Base-by-base conservation (phyloP, 257 asterid genomes). In the Salvia hispanica region DNA sequence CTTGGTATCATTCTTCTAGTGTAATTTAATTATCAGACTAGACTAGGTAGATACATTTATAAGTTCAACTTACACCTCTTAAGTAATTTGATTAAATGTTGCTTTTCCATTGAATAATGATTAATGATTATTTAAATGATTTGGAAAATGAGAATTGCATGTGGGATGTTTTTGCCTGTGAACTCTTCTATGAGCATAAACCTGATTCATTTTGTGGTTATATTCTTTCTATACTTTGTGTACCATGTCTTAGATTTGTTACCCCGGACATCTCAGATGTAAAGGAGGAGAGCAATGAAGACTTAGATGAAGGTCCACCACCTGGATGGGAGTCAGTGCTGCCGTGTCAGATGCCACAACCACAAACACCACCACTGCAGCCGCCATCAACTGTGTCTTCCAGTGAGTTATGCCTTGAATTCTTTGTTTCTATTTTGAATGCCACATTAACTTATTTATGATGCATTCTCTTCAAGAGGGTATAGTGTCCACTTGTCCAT, bases 301-400 rank as follows among this genome's bases (percentile, higher is more conserved):
- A 83, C 31, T 67, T 79, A 54, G 78, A 84, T 66, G 88, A 80
- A 15, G 90, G 91, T 45, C 91, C 91, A 37, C 93, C 91, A 28
- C 96, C 91, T 52, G 93, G 89, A 42, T 88, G 91, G 96, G 79
- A 78, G 72, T 68, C 76, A 3, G 78, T 69, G 48, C 62, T 86
- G 66, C 77, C 80, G 37, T 67, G 62, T 57, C 82, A 67, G 53
- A 66, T 54, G 72, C 70, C 70, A 18, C 84, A 76, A 55, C 81
- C 80, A 58, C 37, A 67, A 39, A 56, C 75, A 55, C 81, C 87
- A 52, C 78, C 83, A 16, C 67, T 77, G 75, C 75, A 51, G 66
- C 65, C 71, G 31, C 74, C 79, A 52, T 58, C 81, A 68, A 53
- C 74, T 28, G 70, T 70, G 64, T 73, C 89, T 66, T 47, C 77